Conservation (phyloP, 331 rosid genomes). For the Quercus tomentella region DNA sequence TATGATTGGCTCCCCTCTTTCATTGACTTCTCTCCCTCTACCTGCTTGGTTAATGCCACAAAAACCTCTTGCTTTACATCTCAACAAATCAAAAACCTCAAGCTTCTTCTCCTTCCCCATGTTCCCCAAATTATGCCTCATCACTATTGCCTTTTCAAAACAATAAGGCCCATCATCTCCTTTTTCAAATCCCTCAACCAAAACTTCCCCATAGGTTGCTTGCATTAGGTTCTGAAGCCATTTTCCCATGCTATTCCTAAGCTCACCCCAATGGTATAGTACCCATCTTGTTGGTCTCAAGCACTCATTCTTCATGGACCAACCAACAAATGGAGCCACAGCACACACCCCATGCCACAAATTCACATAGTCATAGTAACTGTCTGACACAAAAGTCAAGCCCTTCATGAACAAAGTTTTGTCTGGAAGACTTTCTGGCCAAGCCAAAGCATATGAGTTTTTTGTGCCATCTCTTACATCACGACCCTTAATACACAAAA, state of each 20-base stretch:
- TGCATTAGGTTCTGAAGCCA: slow-evolving; percentile 24
- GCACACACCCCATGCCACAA: slow-evolving; percentile 26
- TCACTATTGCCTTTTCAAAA: slow-evolving; percentile 31
- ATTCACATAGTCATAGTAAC: slow-evolving; percentile 28
- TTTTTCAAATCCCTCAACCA: not conserved
- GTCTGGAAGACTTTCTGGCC: slow-evolving; percentile 24
- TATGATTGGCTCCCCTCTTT: slow-evolving; percentile 21
- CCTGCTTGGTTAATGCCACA: slow-evolving; percentile 18
- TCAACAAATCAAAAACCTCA: slow-evolving; percentile 23
- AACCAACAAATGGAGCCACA: slow-evolving; percentile 27
- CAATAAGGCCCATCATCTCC: slow-evolving; percentile 20
- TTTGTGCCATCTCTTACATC: slow-evolving; percentile 19
- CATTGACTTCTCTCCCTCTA: slow-evolving; percentile 17
- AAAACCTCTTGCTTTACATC: slow-evolving; percentile 25
- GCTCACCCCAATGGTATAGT: slow-evolving; percentile 32
- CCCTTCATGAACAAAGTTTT: slow-evolving; percentile 16
- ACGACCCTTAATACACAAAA: slow-evolving; percentile 21
- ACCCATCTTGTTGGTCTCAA: slow-evolving; percentile 25
- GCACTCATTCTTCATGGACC: slow-evolving; percentile 21
- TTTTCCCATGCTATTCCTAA: slow-evolving; percentile 18
- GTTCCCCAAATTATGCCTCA: slow-evolving; percentile 33
- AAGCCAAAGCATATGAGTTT: slow-evolving; percentile 31
- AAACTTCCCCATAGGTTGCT: slow-evolving; percentile 17
- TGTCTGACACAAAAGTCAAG: slow-evolving; percentile 20
- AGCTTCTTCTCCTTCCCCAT: slow-evolving; percentile 27